phyloP scores from a whole-genome alignment of 2,329 filamentous ascomycete genomes.

The Cladorrhinum sp. region DNA sequence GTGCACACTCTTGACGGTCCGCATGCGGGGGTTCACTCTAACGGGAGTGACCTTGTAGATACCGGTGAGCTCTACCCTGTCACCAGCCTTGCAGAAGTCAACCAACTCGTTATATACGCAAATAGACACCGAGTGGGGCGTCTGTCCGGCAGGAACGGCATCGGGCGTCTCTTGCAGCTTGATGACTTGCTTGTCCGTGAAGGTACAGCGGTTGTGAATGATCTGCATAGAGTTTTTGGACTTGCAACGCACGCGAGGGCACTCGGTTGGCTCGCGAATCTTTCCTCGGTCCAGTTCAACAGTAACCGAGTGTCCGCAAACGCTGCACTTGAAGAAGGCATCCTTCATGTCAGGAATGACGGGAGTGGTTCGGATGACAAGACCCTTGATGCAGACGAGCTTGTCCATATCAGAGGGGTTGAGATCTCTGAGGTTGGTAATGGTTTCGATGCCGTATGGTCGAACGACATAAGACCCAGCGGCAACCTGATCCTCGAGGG shows the following conservation, averaged over 20 bases:
- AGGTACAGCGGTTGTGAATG: slow-evolving; percentile 89
- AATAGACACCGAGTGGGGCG: slow-evolving; percentile 92
- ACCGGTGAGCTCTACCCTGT: slow-evolving; percentile 90
- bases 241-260: slow-evolving; percentile 76
- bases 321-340: slow-evolving; percentile 93
- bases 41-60: slow-evolving; percentile 96
- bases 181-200: slow-evolving; percentile 97
- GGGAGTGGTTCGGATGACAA: slow-evolving; percentile 92
- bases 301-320: slow-evolving; percentile 86
- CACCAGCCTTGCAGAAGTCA: slow-evolving; percentile 96
- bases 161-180: slow-evolving; percentile 98
- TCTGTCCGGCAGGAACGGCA: slow-evolving; percentile 90
- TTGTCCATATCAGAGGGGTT: slow-evolving; percentile 97
- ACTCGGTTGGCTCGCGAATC: slow-evolving; percentile 90
- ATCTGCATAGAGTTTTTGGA: slow-evolving; percentile 97
- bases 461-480: slow-evolving; percentile 79
- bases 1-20: slow-evolving; percentile 90
- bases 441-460: slow-evolving; percentile 82
- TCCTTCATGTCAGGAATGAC: slow-evolving; percentile 99
- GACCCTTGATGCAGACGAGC: slow-evolving; percentile 87
- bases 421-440: slow-evolving; percentile 87
- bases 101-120: slow-evolving; percentile 97
- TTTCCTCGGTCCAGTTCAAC: slow-evolving; percentile 93
- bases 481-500: slow-evolving; percentile 77
- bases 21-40: slow-evolving; percentile 87